phyloP scores from a whole-genome alignment of 768 basidiomycete species.

The Mycena albidolilacea region DNA sequence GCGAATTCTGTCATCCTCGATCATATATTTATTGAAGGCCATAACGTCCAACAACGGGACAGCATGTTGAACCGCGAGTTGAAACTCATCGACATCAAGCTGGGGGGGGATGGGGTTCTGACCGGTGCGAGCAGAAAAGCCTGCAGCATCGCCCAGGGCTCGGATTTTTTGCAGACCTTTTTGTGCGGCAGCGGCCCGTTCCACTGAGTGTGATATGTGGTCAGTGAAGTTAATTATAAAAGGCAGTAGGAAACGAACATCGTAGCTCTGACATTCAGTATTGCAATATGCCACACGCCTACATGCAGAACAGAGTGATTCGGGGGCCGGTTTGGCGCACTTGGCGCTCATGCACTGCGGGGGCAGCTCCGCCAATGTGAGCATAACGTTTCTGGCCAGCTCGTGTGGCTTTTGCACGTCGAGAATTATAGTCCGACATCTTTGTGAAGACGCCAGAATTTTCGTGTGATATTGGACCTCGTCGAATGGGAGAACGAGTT shows the following conservation, averaged over 20 bases:
- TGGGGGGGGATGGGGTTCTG: slow-evolving; percentile 12
- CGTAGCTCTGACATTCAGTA: slow-evolving; percentile 20
- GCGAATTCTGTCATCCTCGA: slow-evolving; percentile 34
- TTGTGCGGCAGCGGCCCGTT: slow-evolving; percentile 29
- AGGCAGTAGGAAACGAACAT: slow-evolving; percentile 16
- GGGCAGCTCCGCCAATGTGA: slow-evolving; percentile 31
- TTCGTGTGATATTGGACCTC: slow-evolving; percentile 19
- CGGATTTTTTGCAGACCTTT: slow-evolving; percentile 35
- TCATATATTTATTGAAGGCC: slow-evolving; percentile 22
- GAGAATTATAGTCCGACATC: slow-evolving; percentile 15
- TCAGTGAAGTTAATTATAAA: neutral
- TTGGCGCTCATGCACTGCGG: slow-evolving; percentile 27
- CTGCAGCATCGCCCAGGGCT: slow-evolving; percentile 27
- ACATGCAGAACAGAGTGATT: slow-evolving; percentile 26
- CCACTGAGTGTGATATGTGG: slow-evolving; percentile 21
- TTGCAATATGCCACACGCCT: slow-evolving; percentile 30
- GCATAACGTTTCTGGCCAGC: slow-evolving; percentile 33
- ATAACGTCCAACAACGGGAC: slow-evolving; percentile 5
- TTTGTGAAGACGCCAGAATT: slow-evolving; percentile 20
- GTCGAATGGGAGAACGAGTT: slow-evolving; percentile 36
- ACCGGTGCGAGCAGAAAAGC: slow-evolving; percentile 20
- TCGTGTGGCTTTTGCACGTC: slow-evolving; percentile 24
- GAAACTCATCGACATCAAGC: slow-evolving; percentile 14
- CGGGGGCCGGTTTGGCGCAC: slow-evolving; percentile 4
- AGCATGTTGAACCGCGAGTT: neutral